A percentile compares a stretch with the other conserved stretches of the same genome.
phyloP scores from a whole-genome alignment of 2,329 filamentous ascomycete species.

The Paecilomyces sp. region DNA sequence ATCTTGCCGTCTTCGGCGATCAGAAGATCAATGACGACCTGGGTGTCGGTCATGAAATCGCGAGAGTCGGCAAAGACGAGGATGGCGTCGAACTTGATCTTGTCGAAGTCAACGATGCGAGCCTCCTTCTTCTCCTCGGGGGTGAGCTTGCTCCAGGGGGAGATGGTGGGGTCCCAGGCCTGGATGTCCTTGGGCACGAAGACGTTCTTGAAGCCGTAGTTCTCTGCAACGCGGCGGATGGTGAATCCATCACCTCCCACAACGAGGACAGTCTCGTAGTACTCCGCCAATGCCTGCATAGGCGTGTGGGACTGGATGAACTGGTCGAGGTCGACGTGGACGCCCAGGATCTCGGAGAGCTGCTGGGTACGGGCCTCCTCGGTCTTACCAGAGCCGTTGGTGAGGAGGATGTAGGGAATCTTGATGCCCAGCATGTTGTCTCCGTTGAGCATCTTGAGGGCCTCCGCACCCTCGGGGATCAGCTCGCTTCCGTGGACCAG shows the following conservation, averaged over 20 bases:
- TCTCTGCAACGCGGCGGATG: conserved; percentile 65
- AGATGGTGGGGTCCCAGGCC: conserved; percentile 61
- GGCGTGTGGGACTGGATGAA: conserved; percentile 74
- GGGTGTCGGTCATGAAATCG: conserved; percentile 68
- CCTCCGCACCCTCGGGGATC: conserved; percentile 60
- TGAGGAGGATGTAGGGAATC: conserved; percentile 68
- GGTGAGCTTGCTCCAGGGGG: conserved; percentile 62
- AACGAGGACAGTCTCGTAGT: conserved; percentile 69
- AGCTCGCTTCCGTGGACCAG: conserved; percentile 65
- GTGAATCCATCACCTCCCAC: conserved; percentile 69
- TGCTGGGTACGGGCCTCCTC: conserved; percentile 59
- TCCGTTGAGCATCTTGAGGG: conserved; percentile 64
- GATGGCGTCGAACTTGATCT: conserved; percentile 66
- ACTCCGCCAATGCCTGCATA: conserved; percentile 68
- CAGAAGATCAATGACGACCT: conserved; percentile 68
- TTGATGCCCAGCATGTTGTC: conserved; percentile 73
- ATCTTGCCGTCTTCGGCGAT: conserved; percentile 61
- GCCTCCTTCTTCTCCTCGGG: conserved; percentile 61
- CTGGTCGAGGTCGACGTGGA: conserved; percentile 61
- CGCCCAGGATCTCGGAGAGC: conserved; percentile 58
- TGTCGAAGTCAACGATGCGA: conserved; percentile 63
- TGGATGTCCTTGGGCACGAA: conserved; percentile 68
- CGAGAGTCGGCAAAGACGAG: conserved; percentile 68
- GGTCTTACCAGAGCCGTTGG: conserved; percentile 67
- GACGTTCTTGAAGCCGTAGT: conserved; percentile 68